Evolutionary conservation across 176 grass and related monocot species (phyloP), one percentile per base, ranked within the genome.

Genomic region (Carex scoparia): DNA sequence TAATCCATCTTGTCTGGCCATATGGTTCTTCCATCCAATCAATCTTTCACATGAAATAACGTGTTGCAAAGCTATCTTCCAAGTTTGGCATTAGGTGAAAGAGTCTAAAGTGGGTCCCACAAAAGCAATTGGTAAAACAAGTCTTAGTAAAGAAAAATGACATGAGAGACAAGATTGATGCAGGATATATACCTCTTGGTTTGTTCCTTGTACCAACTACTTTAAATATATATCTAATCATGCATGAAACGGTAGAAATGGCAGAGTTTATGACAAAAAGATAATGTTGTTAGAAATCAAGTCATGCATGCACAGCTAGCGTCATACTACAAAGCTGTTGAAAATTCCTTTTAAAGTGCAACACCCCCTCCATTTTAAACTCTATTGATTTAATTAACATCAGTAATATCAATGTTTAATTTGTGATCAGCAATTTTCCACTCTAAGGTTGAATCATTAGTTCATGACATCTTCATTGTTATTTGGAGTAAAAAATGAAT

Each of bases 61-160:
- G 79, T 76, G 72, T 32, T 37, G 30, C 19, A 61, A 79, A 28
- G 40, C 35, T 81, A 65, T 40, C 59, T 65, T 81, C 79, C 19
- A 81, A 44, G 59, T 81, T 81, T 81, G 79, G 79, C 79, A 30
- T 65, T 81, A 42, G 79, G 15, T 81, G 35, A 38, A 81, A 46
- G n/a, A 38, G 57, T 81, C 15, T 27, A 81, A 80, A 61, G 33
- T 59, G 14, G 78, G 31, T 61, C 54, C 54, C 71, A 38, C 79
- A 18, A 44, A 13, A 11, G 57, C 55, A 81, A 76, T 14, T 81
- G 37, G 79, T 81, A 59, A 63, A 59, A 63, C 32, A 81, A 23
- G 56, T 81, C 57, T 61, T 81, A 63, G 48, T 38, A 81, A 81
- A 81, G 79, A 63, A 27, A 56, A 65, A 65, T 61, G 59, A 75